phyloP scores from a whole-genome alignment of 2,329 filamentous ascomycete genomes.

The Lasiodiplodia hormozganensis region DNA sequence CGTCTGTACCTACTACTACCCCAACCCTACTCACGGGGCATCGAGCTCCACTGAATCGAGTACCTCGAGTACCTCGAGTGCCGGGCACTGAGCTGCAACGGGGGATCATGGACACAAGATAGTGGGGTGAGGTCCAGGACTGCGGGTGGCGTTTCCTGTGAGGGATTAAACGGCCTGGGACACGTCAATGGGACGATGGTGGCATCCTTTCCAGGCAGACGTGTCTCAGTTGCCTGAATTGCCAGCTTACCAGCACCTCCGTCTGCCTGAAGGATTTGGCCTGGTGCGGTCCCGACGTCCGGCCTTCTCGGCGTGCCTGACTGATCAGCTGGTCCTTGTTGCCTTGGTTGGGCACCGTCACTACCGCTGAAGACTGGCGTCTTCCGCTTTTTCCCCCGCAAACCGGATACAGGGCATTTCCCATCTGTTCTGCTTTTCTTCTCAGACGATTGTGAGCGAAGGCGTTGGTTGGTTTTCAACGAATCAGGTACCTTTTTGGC shows the following conservation, averaged over 20 bases:
- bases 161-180: not conserved
- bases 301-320: not conserved
- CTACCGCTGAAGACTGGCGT: too few relatives aligned
- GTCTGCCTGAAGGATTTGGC: not conserved
- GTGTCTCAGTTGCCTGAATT: conserved; percentile 24
- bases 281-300: not conserved
- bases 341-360: not conserved
- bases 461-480: conserved; percentile 15
- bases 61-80: not conserved
- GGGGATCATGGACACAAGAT: not conserved
- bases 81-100: not conserved
- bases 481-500: not conserved
- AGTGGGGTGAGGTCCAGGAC: not conserved
- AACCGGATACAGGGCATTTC: not conserved
- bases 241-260: not conserved
- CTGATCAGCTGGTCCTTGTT: not conserved
- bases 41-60: not conserved
- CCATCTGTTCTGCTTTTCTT: not conserved
- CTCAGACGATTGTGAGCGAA: conserved; percentile 10
- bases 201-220: not conserved
- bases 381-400: not conserved
- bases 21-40: conserved; percentile 49
- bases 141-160: not conserved
- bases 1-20: conserved; percentile 67
- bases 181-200: conserved; percentile 1